Conservation (phyloP, 1,284 basidiomycete species). For the Cryptococcus sp. region DNA sequence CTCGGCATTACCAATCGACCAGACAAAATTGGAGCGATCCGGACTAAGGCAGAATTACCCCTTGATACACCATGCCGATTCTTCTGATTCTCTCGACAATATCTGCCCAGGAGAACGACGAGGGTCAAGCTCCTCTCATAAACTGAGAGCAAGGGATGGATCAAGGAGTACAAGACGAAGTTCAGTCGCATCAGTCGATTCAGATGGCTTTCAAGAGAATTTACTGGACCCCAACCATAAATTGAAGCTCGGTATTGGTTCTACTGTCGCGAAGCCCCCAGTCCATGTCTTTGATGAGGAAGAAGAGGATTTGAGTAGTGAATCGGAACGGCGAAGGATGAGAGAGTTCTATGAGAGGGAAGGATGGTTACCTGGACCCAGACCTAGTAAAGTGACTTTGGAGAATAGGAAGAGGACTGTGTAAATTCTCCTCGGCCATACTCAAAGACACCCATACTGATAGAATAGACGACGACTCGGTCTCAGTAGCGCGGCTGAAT, state of each 20-base stretch:
- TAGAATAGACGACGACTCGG: constrained; percentile 24
- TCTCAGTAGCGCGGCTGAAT: constrained; percentile 19
- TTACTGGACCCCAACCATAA: not conserved
- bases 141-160: not conserved
- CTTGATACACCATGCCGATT: not conserved
- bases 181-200: not conserved
- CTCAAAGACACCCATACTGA: not conserved
- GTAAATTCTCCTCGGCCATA: constrained; percentile 5
- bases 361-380: constrained; percentile 33
- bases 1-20: not conserved
- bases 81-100: not conserved
- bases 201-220: not conserved
- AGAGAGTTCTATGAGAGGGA: constrained; percentile 24
- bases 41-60: too few relatives aligned
- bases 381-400: constrained; percentile 9
- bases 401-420: constrained; percentile 16
- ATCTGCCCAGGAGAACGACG: not conserved
- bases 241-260: not conserved
- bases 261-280: not conserved
- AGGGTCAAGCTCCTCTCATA: not conserved
- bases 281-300: not conserved
- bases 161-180: not conserved
- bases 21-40: not conserved
- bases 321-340: constrained; percentile 20
- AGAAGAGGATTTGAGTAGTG: not conserved